Conservation (phyloP, 305 asterid genomes). For the Solanum hybrid region DNA sequence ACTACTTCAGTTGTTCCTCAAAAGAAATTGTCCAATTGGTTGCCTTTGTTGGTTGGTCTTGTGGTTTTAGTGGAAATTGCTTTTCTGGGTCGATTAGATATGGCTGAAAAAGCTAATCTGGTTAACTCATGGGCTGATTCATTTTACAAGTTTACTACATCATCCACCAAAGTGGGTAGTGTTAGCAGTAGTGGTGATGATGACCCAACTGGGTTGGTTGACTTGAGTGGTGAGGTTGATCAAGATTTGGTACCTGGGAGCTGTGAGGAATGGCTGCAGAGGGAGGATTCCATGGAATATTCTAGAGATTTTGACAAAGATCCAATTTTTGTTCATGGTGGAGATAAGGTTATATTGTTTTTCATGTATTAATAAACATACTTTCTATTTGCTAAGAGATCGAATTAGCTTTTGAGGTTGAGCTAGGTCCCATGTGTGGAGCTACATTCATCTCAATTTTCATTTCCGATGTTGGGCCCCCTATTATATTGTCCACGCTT, state of each 20-base stretch:
- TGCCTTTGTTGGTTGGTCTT: slow-evolving; percentile 54
- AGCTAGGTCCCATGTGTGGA: not conserved
- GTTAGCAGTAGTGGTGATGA: not conserved
- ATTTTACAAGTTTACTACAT: slow-evolving; percentile 46
- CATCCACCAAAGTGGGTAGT: not conserved
- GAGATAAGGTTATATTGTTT: slow-evolving; percentile 35
- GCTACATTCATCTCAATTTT: not conserved
- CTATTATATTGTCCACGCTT: not conserved
- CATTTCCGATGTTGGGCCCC: not conserved
- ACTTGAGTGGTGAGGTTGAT: not conserved
- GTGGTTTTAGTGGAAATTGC: slow-evolving; percentile 82
- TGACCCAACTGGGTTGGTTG: not conserved
- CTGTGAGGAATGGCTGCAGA: slow-evolving; percentile 80
- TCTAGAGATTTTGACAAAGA: slow-evolving; percentile 63
- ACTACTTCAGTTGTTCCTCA: slow-evolving; percentile 21
- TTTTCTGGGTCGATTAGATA: slow-evolving; percentile 63
- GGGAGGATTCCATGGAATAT: slow-evolving; percentile 53
- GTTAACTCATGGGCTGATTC: slow-evolving; percentile 94
- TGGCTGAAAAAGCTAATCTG: slow-evolving; percentile 67
- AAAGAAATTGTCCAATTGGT: slow-evolving; percentile 53
- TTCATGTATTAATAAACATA: not conserved
- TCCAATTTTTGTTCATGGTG: slow-evolving; percentile 59
- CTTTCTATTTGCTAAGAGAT: not conserved
- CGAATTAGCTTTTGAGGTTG: not conserved
- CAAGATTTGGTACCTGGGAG: slow-evolving; percentile 9